phyloP scores from a whole-genome alignment of 345 rosid species.

The Conringia planisiliqua region DNA sequence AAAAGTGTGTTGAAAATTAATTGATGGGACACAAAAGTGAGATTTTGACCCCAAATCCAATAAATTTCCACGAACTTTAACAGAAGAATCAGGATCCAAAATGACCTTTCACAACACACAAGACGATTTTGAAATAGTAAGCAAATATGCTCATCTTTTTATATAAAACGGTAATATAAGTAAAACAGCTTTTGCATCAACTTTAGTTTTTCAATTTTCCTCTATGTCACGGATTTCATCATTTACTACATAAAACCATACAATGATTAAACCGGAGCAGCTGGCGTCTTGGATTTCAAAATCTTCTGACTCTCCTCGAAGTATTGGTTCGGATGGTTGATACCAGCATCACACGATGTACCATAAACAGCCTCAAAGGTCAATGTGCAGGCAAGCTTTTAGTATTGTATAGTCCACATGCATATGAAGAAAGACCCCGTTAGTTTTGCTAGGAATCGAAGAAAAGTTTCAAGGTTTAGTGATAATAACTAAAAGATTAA shows the following conservation, averaged over 20 bases:
- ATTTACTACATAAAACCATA: not conserved
- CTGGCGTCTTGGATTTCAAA: slow-evolving; percentile 55
- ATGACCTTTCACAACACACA: not conserved
- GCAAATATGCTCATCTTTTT: not conserved
- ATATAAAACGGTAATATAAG: not conserved
- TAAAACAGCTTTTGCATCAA: not conserved
- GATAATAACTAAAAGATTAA: not conserved
- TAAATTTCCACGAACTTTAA: not conserved
- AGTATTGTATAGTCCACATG: slow-evolving; percentile 11
- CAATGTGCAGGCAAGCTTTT: slow-evolving; percentile 88
- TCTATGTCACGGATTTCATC: not conserved
- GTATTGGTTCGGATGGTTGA: slow-evolving; percentile 93
- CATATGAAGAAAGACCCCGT: not conserved
- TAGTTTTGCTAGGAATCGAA: not conserved
- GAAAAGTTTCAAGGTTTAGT: not conserved
- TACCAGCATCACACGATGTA: slow-evolving; percentile 66
- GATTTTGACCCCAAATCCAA: not conserved
- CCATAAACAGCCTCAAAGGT: slow-evolving; percentile 81
- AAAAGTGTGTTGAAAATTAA: not conserved
- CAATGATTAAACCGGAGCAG: slow-evolving; percentile 15
- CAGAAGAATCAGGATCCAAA: not conserved
- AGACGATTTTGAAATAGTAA: not conserved
- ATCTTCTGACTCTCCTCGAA: slow-evolving; percentile 75
- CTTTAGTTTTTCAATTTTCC: not conserved
- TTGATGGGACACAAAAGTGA: too few relatives aligned